Evolutionary conservation across 2,329 filamentous ascomycete genomes (phyloP), one percentile per base, ranked within the genome.

Genomic region (Ophiostoma australiae): DNA sequence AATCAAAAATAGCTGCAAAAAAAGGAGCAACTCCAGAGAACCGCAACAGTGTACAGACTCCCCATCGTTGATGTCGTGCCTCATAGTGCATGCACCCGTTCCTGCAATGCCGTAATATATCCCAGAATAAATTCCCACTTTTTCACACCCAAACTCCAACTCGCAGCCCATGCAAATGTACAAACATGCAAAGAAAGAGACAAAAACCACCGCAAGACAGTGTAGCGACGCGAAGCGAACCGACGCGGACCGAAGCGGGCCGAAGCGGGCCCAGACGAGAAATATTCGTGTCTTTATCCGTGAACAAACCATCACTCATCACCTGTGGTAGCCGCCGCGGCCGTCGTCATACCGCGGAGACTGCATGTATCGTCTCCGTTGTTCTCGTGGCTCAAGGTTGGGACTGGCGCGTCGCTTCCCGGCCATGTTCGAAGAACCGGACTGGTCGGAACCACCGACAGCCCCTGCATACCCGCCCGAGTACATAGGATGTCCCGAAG

Each of bases 341-440:
- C 70, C 71, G 37, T 74, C 75, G 66, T 76, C 75, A 61, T 75
- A 75, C 15, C 76, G 74, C 27, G 76, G 75, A 7, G 73, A 74
- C 68, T 79, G 76, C 70, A 78, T 76, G 71, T 83, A 79, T 71
- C 82, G 77, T 70, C 84, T 78, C 27, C 84, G 80, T 68, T 81
- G 77, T 70, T 87, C 85, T 66, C 82, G 80, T 11, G 79, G 77
- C 58, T 80, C 77, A 68, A 79, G 77, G 20, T 86, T 84, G 2
- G 82, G 81, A 73, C 86, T 89, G 39, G 83, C 83, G 73, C 84
- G 81, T 72, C 86, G 80, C 77, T 89, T 89, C 2, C 80, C 78
- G 5, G 82, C 80, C 4, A 67, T 70, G 17, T 66, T 69, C 67
- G 31, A 68, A 4, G 55, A 41, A 23, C 69, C 31, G 4, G 66